Evolutionary conservation across 2,329 filamentous ascomycete genomes (phyloP), one percentile per base, ranked within the genome.

Genomic region (Aspergillus ruber): DNA sequence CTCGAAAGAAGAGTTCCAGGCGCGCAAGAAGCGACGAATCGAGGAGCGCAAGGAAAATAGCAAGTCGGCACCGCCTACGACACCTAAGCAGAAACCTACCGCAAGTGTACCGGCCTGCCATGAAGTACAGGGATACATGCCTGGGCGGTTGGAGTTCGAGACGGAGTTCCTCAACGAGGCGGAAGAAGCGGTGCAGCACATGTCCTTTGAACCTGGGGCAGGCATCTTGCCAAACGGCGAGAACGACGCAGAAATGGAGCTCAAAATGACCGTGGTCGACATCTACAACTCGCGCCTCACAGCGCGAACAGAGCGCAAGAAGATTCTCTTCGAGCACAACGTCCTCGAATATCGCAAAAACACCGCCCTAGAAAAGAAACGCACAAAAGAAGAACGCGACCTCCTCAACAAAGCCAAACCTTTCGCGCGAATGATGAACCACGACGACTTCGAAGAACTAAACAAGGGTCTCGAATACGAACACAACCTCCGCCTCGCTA

Each of bases 121-220:
- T 73, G 93, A 98, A 69, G 93, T 98, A 33, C 90, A 96, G 69
- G 93, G 93, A 3, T 98, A 95, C 67, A 98, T 98, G 93, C 93
- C 93, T 3, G 93, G 93, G 40, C 89, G 93, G 36, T 71, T 98
- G 55, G 93, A 98, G 63, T 98, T 98, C 55, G 93, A 98, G 75
- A 96, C 88, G 0, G 93, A 98, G 61, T 93, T 95, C 64, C 88
- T 91, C 62, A 98, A 98, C 61, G 93, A 98, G 61, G 93, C 93
- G 1, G 93, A 98, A 72, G 94, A 97, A 70, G 91, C 91, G 0
- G 93, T 98, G 2, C 93, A 98, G 66, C 84, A 95, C 54, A 97
- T 98, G 90, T 87, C 94, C 54, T 98, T 98, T 61, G 91, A 97
- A 48, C 91, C 93, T 0, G 93, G 93, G 21, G 91, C 96, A 69